Evolutionary conservation across 352 stramenopile species (phyloP).

Genomic region (Peronosclerospora sorghi): DNA sequence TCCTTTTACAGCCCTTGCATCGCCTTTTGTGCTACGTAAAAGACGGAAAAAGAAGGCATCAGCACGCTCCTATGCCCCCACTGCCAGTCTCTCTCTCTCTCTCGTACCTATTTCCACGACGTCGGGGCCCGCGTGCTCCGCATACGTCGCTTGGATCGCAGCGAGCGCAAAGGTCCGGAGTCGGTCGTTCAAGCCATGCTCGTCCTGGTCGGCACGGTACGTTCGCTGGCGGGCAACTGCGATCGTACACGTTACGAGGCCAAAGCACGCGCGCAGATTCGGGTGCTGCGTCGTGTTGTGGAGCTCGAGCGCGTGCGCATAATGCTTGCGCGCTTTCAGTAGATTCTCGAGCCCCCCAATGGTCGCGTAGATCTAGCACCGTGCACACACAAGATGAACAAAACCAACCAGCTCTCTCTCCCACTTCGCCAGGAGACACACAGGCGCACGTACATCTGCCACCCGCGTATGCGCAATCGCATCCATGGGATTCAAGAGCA

Average conservation of each 20-base stretch:
- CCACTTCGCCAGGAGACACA: not conserved
- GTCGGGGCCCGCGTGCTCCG: slow-evolving; percentile 23
- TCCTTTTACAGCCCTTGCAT: too few relatives aligned
- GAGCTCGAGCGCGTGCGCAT: slow-evolving; percentile 52
- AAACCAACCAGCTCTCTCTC: not conserved
- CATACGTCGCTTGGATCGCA: slow-evolving; percentile 31
- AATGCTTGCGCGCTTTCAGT: slow-evolving; percentile 53
- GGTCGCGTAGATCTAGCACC: slow-evolving; percentile 60
- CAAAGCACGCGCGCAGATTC: slow-evolving; percentile 43
- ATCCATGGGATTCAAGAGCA: slow-evolving; percentile 60
- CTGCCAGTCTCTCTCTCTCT: too few relatives aligned
- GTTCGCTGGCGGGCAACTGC: slow-evolving; percentile 31
- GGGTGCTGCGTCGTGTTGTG: slow-evolving; percentile 58
- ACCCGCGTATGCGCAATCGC: slow-evolving; percentile 50
- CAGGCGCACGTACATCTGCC: slow-evolving; percentile 31
- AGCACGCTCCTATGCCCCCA: too few relatives aligned
- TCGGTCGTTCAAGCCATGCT: slow-evolving; percentile 44
- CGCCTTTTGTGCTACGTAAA: slow-evolving; percentile 12
- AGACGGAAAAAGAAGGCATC: not conserved
- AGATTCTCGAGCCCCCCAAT: slow-evolving; percentile 51
- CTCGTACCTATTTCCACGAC: slow-evolving; percentile 32
- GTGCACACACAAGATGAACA: not conserved
- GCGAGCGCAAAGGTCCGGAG: slow-evolving; percentile 39
- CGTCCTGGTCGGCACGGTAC: slow-evolving; percentile 36
- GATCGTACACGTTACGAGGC: slow-evolving; percentile 43